These are phyloP conservation scores for Diplogelasinospora grovesii DNA, from an alignment of 495 filamentous ascomycete genomes.

Conservation along the genomic window DNA sequence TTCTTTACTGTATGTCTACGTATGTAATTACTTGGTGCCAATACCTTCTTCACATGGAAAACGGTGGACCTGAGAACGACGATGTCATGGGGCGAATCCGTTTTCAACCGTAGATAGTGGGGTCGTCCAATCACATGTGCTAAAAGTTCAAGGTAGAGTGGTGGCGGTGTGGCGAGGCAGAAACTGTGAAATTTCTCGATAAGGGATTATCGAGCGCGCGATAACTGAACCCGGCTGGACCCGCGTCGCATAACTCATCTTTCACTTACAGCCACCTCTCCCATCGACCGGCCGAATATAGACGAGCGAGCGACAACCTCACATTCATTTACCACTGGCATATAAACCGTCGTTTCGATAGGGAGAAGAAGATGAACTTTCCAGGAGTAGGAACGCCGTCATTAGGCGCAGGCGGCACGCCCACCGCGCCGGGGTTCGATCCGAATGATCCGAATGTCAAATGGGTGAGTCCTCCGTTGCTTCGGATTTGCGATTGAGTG, in stretches of 20 bases:
- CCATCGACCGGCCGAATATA: not conserved
- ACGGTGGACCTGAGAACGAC: too few relatives aligned
- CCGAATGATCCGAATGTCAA: conserved; percentile 40
- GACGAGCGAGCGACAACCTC: not conserved
- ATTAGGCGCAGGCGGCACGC: conserved; percentile 5
- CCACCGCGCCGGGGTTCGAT: conserved; percentile 18
- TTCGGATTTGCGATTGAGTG: not conserved
- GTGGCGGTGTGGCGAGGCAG: conserved; percentile 21
- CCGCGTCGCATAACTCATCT: too few relatives aligned
- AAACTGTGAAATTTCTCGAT: conserved; percentile 22
- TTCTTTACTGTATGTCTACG: too few relatives aligned
- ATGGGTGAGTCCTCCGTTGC: conserved; percentile 6
- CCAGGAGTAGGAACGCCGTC: conserved; percentile 13
- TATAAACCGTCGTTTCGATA: too few relatives aligned
- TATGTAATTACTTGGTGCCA: too few relatives aligned
- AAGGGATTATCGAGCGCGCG: conserved; percentile 2
- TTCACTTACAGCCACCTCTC: not conserved
- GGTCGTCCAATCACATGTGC: too few relatives aligned
- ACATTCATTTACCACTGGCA: too few relatives aligned
- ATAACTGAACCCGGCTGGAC: not conserved
- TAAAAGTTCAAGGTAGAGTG: not conserved
- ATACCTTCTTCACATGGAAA: too few relatives aligned
- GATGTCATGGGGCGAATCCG: too few relatives aligned
- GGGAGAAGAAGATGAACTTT: conserved; percentile 26
- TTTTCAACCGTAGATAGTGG: too few relatives aligned